Evolutionary conservation across 805 yeast species (phyloP).

Genomic region (Ogataea kodamae): DNA sequence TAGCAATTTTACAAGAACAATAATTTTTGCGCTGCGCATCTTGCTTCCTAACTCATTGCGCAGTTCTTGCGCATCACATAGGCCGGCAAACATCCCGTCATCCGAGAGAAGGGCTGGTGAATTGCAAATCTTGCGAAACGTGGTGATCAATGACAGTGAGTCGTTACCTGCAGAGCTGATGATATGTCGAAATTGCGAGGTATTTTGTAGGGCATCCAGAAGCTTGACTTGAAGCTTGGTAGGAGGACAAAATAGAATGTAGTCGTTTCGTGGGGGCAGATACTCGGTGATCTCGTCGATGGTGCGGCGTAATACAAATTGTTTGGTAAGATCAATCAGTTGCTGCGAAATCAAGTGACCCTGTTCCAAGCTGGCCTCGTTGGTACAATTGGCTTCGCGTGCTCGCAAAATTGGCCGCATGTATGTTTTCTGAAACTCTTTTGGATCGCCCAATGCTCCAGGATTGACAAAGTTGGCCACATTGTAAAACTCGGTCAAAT

Average conservation of each 20-base stretch:
- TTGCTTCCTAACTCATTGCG: conserved; percentile 31
- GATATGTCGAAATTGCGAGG: conserved; percentile 34
- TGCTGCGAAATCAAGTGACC: conserved; percentile 67
- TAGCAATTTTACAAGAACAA: conserved; percentile 54
- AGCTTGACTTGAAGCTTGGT: conserved; percentile 54
- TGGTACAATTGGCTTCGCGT: conserved; percentile 59
- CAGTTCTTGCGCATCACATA: conserved; percentile 23
- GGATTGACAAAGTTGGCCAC: conserved; percentile 84
- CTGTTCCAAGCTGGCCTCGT: conserved; percentile 41
- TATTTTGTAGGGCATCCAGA: conserved; percentile 47
- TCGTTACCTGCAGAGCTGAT: conserved; percentile 34
- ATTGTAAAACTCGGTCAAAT: conserved; percentile 75
- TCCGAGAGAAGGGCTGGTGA: conserved; percentile 62
- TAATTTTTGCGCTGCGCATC: conserved; percentile 59
- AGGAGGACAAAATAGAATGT: conserved; percentile 76
- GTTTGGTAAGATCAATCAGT: conserved; percentile 58
- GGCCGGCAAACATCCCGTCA: conserved; percentile 44
- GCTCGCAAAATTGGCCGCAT: conserved; percentile 70
- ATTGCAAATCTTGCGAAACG: conserved; percentile 78
- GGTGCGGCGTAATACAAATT: conserved; percentile 72
- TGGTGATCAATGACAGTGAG: conserved; percentile 65
- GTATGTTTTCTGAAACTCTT: conserved; percentile 54
- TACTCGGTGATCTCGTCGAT: conserved; percentile 51
- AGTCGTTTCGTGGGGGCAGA: conserved; percentile 72
- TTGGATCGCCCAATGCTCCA: conserved; percentile 63